Evolutionary conservation across 352 stramenopile genomes (phyloP), one percentile per base, ranked within the genome.

Genomic region (Chrysophaeum taylorii): DNA sequence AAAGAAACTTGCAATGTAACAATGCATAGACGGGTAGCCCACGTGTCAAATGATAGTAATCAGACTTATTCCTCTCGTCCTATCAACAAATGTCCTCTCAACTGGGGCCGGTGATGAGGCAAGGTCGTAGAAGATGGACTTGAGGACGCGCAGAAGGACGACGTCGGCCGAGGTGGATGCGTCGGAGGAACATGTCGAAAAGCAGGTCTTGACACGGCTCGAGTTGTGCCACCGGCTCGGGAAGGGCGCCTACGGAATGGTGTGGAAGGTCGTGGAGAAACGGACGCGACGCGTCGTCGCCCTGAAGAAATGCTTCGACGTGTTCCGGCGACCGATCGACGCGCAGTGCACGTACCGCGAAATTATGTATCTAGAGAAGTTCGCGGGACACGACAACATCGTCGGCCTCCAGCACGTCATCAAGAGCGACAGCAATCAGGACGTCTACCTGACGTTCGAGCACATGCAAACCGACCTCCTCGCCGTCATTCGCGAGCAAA

Each of bases 381-480:
- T 79, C 1, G 39, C 18, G 2, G 71, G 38, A 14, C 70, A 74
- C 64, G 57, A 70, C 35, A 70, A 70, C 29, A 43, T 71, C 38
- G 53, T 67, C 25, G 81, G 86, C 37, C 86, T 92, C 71, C 75
- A 75, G 52, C 92, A 93, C 74, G 90, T 94, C 68, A 92, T 94
- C 43, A 81, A 84, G 64, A 85, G 87, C 21, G 87, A 93, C 75
- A 93, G 92, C 60, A 86, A 92, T 62, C 84, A 85, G 42, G 87
- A 94, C 76, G 91, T 94, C 64, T 94, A 92, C 62, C 80, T 94
- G 42, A 84, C 91, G 7, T 94, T 93, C 74, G 87, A 94, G 75
- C 92, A 91, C 64, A 92, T 93, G 87, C 83, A 93, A 79, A 92
- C 87, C 41, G 87, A 94, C 70, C 75, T 94, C 29, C 85, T 92